phyloP scores from a whole-genome alignment of 106 monocot genomes.

The Ottelia alismoides region DNA sequence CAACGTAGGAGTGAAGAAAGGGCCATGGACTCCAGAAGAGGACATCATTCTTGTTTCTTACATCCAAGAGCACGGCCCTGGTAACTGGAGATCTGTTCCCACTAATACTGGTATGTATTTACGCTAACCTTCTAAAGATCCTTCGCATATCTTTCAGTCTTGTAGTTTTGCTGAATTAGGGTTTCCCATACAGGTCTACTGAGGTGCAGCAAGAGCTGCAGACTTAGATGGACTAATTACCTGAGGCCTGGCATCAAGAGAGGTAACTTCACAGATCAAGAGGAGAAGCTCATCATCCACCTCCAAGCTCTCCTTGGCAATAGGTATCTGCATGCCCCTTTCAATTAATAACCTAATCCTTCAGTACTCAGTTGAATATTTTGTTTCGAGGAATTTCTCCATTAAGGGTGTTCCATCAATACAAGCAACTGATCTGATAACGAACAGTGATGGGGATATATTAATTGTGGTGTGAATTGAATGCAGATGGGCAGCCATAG shows the following conservation, averaged over 20 bases:
- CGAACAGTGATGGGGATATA: no score
- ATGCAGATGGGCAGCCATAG: constrained; percentile 13
- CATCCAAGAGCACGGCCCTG: constrained; percentile 64
- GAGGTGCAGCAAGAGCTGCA: constrained; percentile 71
- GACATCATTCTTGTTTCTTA: constrained; percentile 72
- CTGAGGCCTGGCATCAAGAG: constrained; percentile 72
- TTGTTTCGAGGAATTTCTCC: no score
- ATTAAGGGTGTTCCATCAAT: no score
- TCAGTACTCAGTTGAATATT: no score
- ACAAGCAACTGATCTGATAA: no score
- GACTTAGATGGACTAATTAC: constrained; percentile 75
- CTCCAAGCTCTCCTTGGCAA: constrained; percentile 74
- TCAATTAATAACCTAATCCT: neutral
- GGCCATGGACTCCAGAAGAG: constrained; percentile 80
- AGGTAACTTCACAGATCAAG: constrained; percentile 66
- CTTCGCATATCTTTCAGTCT: neutral
- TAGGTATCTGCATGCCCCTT: constrained; percentile 13
- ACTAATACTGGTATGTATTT: constrained; percentile 37
- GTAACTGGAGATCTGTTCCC: constrained; percentile 72
- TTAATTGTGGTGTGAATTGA: neutral
- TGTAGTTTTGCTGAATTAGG: neutral
- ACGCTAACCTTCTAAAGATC: neutral
- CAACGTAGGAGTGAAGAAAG: constrained; percentile 64
- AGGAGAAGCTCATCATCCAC: constrained; percentile 70
- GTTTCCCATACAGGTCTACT: constrained; percentile 25